These are phyloP conservation scores for Nothopassalora personata DNA, from an alignment of 2,329 filamentous ascomycete species.

Conservation along the genomic window DNA sequence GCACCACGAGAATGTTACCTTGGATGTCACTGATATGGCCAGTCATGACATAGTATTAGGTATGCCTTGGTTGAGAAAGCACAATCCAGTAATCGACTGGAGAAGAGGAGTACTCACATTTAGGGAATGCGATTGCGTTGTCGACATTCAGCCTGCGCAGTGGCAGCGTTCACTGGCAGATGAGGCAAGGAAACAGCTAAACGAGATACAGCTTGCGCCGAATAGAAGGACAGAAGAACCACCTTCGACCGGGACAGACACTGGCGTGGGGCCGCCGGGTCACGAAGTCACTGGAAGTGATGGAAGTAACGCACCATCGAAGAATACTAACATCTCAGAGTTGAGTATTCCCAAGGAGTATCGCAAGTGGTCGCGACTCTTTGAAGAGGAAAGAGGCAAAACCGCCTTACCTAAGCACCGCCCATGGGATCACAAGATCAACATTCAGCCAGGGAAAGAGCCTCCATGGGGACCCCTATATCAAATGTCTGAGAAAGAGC, in stretches of 20 bases:
- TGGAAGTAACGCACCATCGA: too few species aligned
- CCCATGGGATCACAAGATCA: slow-evolving; percentile 12
- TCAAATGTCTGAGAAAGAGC: slow-evolving; percentile 4
- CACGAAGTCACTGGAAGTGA: too few species aligned
- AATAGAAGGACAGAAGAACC: neutral
- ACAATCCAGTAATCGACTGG: neutral
- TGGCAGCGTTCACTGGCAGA: neutral
- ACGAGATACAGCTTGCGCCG: neutral
- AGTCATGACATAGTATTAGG: too few species aligned
- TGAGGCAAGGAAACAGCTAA: neutral
- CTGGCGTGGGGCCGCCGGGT: too few species aligned
- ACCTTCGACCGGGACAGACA: neutral
- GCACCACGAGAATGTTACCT: too few species aligned
- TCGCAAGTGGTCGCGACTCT: slow-evolving; percentile 9
- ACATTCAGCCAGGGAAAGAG: slow-evolving; percentile 7
- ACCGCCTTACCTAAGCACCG: slow-evolving; percentile 6
- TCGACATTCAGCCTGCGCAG: neutral
- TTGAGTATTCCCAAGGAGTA: slow-evolving; percentile 10
- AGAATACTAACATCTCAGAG: too few species aligned
- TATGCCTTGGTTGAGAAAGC: neutral
- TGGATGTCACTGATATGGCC: too few species aligned
- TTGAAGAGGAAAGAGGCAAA: slow-evolving; percentile 6
- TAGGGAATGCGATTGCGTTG: neutral
- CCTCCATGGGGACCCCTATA: slow-evolving; percentile 7
- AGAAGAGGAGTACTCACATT: neutral